phyloP scores from a whole-genome alignment of 331 rosid species.

The Rhamnella rubrinervis region DNA sequence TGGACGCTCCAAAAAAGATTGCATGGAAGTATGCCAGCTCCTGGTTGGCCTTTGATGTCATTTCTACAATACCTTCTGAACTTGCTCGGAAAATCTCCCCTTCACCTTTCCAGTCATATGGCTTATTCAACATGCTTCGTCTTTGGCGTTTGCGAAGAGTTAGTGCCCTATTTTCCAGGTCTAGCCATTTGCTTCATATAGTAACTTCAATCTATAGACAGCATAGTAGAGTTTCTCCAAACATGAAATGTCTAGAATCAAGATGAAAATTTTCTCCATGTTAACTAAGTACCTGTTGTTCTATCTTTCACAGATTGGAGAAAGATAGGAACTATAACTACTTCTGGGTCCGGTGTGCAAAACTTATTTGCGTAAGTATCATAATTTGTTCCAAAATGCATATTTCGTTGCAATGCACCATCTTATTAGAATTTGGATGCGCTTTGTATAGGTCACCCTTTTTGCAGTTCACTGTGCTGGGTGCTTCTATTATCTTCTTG shows the following conservation, averaged over 20 bases:
- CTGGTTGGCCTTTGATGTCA: constrained; percentile 72
- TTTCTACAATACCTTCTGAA: constrained; percentile 84
- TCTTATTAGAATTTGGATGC: constrained; percentile 12
- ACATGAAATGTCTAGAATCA: neutral
- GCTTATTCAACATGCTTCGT: constrained; percentile 89
- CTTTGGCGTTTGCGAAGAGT: constrained; percentile 99
- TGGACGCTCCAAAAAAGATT: constrained; percentile 60
- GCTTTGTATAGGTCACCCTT: constrained; percentile 67
- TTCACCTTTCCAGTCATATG: constrained; percentile 55
- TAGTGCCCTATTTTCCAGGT: constrained; percentile 82
- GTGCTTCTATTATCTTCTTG: constrained; percentile 87
- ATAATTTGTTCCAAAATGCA: neutral
- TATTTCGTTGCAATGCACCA: neutral
- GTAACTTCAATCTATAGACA: neutral
- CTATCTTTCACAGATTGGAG: constrained; percentile 61
- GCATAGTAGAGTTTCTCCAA: no score
- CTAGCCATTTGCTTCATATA: constrained; percentile 1
- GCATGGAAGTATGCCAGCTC: constrained; percentile 70
- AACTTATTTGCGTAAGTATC: constrained; percentile 78
- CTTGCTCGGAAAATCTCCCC: constrained; percentile 56
- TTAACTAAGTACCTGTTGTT: neutral
- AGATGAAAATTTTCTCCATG: neutral
- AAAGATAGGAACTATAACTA: constrained; percentile 85
- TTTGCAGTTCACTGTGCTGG: constrained; percentile 93
- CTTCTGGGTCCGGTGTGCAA: constrained; percentile 97